A percentile compares a stretch with the other conserved stretches of the same genome.
phyloP scores from a whole-genome alignment of 2,329 filamentous ascomycete species.

The Ustilaginoidea virens region DNA sequence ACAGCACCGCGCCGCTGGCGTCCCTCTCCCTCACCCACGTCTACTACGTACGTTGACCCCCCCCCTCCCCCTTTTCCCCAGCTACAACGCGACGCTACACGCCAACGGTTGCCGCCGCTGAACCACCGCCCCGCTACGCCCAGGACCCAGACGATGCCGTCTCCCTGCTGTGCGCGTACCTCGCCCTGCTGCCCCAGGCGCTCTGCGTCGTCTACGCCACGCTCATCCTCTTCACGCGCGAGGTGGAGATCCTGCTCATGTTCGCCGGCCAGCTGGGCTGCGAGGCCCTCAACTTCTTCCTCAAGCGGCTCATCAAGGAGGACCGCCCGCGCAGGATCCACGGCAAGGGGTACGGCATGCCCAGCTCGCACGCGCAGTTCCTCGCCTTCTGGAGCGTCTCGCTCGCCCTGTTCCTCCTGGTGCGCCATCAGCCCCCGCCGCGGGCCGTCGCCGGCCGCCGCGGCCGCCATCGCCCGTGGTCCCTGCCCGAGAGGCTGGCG shows the following conservation, averaged over 20 bases:
- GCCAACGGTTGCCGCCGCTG: too few species aligned
- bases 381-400: constrained; percentile 82
- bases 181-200: constrained; percentile 84
- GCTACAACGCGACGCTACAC: not conserved
- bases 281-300: constrained; percentile 75
- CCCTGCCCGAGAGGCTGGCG: constrained; percentile 41
- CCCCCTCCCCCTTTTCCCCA: constrained; percentile 1
- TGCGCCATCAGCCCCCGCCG: constrained; percentile 46
- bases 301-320: constrained; percentile 88
- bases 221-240: constrained; percentile 78
- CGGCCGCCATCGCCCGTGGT: constrained; percentile 31
- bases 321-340: constrained; percentile 72
- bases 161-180: constrained; percentile 82
- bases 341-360: constrained; percentile 97
- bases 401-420: constrained; percentile 67
- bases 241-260: constrained; percentile 78
- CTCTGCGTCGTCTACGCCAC: constrained; percentile 83
- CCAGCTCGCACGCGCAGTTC: constrained; percentile 86
- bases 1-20: constrained; percentile 45
- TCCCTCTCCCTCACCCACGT: constrained; percentile 93
- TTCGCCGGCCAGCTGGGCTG: constrained; percentile 84
- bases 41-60: constrained; percentile 56
- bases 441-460: not conserved
- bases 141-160: constrained; percentile 75
- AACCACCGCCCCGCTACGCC: too few species aligned